A percentile compares a stretch with the other conserved stretches of the same genome.
These are phyloP conservation scores for Blastobotrys illinoisensis DNA, from an alignment of 1,139 yeast genomes.

Conservation along the genomic window DNA sequence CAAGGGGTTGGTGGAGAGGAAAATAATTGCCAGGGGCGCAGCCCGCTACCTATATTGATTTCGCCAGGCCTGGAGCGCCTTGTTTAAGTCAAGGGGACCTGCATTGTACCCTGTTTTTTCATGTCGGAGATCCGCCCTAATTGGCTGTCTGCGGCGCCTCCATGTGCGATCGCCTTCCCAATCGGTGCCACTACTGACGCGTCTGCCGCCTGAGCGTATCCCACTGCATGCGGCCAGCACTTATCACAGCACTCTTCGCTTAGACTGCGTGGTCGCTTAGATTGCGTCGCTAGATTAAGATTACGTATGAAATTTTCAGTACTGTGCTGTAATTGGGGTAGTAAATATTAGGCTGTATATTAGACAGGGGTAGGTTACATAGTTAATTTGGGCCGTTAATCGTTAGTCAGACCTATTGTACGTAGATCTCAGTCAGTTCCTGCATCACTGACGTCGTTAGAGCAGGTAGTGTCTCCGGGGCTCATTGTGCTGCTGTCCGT, in stretches of 20 bases:
- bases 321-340: too few relatives aligned
- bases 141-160: background rate
- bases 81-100: background rate
- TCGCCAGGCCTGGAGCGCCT: background rate
- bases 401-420: background rate
- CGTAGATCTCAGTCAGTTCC: background rate
- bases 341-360: too few relatives aligned
- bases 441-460: background rate
- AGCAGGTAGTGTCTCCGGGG: too few relatives aligned
- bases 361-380: background rate
- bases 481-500: too few relatives aligned
- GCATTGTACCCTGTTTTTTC: background rate
- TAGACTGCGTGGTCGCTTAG: too few relatives aligned
- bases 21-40: background rate
- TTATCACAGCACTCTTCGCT: too few relatives aligned
- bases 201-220: background rate
- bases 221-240: background rate
- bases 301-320: too few relatives aligned
- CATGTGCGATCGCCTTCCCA: background rate
- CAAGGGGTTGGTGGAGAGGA: background rate
- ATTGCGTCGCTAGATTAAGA: too few relatives aligned
- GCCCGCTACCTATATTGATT: background rate
- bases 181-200: background rate
- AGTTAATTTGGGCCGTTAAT: background rate
- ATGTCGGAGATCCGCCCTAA: background rate